Evolutionary conservation across 768 basidiomycete species (phyloP).

Genomic region (Russula virescens): DNA sequence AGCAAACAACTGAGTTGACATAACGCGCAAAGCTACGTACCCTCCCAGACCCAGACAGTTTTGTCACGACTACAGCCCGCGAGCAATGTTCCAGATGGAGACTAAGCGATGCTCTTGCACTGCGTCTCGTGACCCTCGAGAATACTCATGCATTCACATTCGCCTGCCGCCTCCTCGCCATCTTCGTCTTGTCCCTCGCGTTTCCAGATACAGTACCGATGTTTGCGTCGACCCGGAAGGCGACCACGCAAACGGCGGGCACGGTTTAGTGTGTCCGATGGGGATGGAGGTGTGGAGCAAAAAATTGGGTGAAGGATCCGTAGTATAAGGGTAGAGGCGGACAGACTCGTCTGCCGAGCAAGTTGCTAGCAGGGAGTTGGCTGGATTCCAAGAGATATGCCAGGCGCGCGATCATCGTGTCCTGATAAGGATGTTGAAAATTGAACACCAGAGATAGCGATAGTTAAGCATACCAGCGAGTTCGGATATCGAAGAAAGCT

Average conservation of each 20-base stretch:
- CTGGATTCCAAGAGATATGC: constrained; percentile 62
- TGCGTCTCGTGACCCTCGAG: constrained; percentile 96
- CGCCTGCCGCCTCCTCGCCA: constrained; percentile 31
- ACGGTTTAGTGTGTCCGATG: constrained; percentile 86
- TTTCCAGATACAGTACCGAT: constrained; percentile 92
- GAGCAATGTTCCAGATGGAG: constrained; percentile 49
- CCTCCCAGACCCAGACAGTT: constrained; percentile 99
- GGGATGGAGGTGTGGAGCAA: constrained; percentile 57
- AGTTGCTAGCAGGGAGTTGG: constrained; percentile 75
- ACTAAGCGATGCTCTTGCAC: constrained; percentile 36
- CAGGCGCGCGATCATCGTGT: constrained; percentile 87
- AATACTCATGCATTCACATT: constrained; percentile 85
- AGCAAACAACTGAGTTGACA: not conserved
- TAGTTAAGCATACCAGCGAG: not conserved
- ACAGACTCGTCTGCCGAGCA: constrained; percentile 95
- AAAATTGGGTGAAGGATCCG: constrained; percentile 37
- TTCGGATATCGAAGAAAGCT: not conserved
- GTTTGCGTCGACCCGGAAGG: constrained; percentile 76
- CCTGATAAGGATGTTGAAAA: constrained; percentile 29
- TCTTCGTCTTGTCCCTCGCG: constrained; percentile 46
- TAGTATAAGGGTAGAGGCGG: constrained; percentile 67
- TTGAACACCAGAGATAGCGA: not conserved
- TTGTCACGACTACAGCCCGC: constrained; percentile 96
- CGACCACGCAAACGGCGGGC: constrained; percentile 78
- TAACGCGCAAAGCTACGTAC: constrained; percentile 36